Evolutionary conservation across 1,284 basidiomycete species (phyloP).

Genomic region (Irpex lacteus): DNA sequence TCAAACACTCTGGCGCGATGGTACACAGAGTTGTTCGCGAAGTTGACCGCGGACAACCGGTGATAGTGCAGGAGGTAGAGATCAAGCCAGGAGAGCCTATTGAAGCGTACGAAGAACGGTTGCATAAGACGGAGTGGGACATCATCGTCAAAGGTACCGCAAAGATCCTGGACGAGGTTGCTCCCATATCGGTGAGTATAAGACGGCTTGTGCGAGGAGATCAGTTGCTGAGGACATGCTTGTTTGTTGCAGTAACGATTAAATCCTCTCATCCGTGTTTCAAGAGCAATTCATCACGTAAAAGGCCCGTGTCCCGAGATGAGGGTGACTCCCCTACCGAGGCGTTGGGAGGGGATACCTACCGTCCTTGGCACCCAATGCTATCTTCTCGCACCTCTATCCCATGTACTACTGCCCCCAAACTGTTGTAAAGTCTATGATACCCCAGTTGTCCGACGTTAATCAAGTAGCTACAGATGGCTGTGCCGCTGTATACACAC

Average conservation of each 20-base stretch:
- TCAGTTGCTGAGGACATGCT: background rate
- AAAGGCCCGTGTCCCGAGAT: background rate
- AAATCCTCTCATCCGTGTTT: too few relatives aligned
- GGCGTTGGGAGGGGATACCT: background rate
- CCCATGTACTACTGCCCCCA: background rate
- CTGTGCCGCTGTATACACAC: background rate
- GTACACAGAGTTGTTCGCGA: conserved; percentile 93
- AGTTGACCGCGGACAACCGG: conserved; percentile 89
- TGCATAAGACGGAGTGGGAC: conserved; percentile 87
- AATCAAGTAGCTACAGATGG: background rate
- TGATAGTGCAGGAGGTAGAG: conserved; percentile 79
- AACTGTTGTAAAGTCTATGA: background rate
- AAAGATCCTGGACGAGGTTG: conserved; percentile 54
- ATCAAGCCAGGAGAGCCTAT: conserved; percentile 73
- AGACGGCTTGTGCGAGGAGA: background rate
- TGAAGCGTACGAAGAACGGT: conserved; percentile 73
- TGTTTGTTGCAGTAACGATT: background rate
- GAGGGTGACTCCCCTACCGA: background rate
- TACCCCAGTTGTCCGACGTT: background rate
- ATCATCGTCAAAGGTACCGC: conserved; percentile 86
- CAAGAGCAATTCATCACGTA: background rate
- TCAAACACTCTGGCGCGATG: conserved; percentile 84
- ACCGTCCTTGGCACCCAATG: background rate
- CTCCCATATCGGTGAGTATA: conserved; percentile 13
- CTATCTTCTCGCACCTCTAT: background rate